Conservation (phyloP, 345 rosid species). For the Gossypium sturtianum region DNA sequence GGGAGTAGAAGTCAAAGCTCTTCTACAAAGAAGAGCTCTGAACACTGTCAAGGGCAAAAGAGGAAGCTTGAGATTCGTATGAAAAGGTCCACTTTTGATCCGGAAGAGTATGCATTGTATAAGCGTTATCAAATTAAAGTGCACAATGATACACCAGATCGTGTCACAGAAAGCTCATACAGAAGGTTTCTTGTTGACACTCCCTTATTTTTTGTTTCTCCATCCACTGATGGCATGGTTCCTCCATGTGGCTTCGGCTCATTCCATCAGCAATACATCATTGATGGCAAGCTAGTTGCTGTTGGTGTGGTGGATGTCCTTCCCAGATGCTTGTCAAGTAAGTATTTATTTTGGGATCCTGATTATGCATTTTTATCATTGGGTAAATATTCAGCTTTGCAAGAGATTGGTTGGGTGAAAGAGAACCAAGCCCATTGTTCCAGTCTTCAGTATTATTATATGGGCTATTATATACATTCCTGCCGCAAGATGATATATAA, state of each 20-base stretch:
- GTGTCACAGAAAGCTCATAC: conserved; percentile 55
- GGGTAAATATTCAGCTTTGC: conserved; percentile 89
- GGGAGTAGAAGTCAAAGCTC: conserved; percentile 35
- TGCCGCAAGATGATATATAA: conserved; percentile 98
- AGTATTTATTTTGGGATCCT: conserved; percentile 97
- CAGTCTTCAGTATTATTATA: conserved; percentile 82
- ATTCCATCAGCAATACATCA: conserved; percentile 86
- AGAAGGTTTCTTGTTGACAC: conserved; percentile 75
- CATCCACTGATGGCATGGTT: conserved; percentile 57
- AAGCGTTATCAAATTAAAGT: conserved; percentile 77
- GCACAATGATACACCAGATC: conserved; percentile 63
- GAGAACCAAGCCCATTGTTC: conserved; percentile 60
- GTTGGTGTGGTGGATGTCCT: conserved; percentile 92
- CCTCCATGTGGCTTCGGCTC: conserved; percentile 90
- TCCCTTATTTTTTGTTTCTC: conserved; percentile 61
- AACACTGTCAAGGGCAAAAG: conserved; percentile 33
- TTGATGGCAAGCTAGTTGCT: conserved; percentile 82
- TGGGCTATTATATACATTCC: conserved; percentile 96
- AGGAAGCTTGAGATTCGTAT: conserved; percentile 69
- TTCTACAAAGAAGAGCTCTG: conserved; percentile 30
- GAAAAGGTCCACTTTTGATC: conserved; percentile 85
- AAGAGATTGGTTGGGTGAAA: conserved; percentile 77
- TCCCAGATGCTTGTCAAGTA: conserved; percentile 92
- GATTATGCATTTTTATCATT: conserved; percentile 77
- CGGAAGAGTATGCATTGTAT: conserved; percentile 75